Evolutionary conservation across 257 asterid genomes (phyloP).

Genomic region (Ilex asprella): DNA sequence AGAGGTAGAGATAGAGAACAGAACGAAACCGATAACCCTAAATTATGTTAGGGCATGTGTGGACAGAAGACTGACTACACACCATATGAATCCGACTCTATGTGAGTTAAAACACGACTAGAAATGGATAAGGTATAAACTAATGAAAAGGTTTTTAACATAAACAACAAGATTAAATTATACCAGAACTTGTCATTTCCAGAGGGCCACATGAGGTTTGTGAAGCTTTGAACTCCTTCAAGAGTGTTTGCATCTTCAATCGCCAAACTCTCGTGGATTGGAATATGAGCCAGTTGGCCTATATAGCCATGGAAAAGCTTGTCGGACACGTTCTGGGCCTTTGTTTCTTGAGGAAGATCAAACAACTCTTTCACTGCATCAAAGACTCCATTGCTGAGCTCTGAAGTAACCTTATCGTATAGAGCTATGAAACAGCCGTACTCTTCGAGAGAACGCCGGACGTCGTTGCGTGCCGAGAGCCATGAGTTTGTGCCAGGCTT

Average conservation of each 20-base stretch:
- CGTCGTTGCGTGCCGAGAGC: not conserved
- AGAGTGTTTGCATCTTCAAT: not conserved
- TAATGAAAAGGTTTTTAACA: no score
- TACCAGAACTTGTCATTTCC: conserved; percentile 4
- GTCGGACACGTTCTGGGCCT: not conserved
- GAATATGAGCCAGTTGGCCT: not conserved
- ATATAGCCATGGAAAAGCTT: not conserved
- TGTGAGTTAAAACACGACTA: no score
- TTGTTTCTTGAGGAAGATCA: not conserved
- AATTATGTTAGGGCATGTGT: no score
- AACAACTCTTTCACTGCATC: not conserved
- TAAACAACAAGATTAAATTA: not conserved
- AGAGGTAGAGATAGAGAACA: no score
- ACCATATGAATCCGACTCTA: no score
- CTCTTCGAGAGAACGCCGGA: not conserved
- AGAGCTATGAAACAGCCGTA: not conserved
- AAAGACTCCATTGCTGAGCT: not conserved
- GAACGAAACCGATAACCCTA: no score
- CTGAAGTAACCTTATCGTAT: not conserved
- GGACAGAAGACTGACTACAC: no score
- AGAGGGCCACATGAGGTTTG: not conserved
- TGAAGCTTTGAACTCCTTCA: not conserved
- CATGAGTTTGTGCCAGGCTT: not conserved
- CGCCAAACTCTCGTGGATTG: not conserved
- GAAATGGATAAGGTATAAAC: no score